A percentile compares a stretch with the other conserved stretches of the same genome.
These are phyloP conservation scores for Haplographium delicatum DNA, from an alignment of 495 filamentous ascomycete genomes.

Conservation along the genomic window DNA sequence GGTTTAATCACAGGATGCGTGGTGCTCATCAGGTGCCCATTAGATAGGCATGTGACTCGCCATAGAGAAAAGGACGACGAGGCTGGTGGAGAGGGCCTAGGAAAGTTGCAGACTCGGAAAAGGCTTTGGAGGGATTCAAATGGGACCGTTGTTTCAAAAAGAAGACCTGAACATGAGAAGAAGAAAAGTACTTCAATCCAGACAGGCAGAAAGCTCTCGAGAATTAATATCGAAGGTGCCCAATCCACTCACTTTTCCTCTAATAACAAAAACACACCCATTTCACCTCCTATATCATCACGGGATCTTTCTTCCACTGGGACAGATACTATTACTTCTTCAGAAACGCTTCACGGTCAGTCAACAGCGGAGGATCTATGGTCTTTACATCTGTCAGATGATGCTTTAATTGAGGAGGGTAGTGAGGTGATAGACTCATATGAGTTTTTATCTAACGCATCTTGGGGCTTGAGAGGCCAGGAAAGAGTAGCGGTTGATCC, in stretches of 20 bases:
- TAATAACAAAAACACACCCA: not conserved
- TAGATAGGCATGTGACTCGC: conserved; percentile 53
- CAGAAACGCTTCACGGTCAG: not conserved
- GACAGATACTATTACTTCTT: not conserved
- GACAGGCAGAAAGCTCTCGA: not conserved
- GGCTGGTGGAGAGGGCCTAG: conserved; percentile 51
- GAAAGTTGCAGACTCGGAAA: conserved; percentile 53
- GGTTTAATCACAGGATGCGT: not conserved
- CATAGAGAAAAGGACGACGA: conserved; percentile 54
- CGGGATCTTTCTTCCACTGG: not conserved
- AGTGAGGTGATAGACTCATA: conserved; percentile 5
- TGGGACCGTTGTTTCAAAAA: conserved; percentile 45
- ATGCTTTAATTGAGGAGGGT: not conserved
- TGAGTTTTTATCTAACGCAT: conserved; percentile 22
- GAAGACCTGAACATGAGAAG: conserved; percentile 26
- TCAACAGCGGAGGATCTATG: conserved; percentile 1
- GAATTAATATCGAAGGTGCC: not conserved
- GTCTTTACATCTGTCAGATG: not conserved
- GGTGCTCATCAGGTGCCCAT: conserved; percentile 2
- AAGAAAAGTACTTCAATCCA: conserved; percentile 5
- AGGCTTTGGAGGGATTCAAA: conserved; percentile 49
- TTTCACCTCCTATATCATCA: conserved; percentile 4
- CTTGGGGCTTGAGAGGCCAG: conserved; percentile 14
- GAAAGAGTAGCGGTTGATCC: conserved; percentile 24
- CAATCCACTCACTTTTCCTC: not conserved